Percentiles rank a stretch among this genome's conserved stretches.
Evolutionary conservation across 257 asterid species (phyloP).

Genomic region (Nicotiana benthamiana): DNA sequence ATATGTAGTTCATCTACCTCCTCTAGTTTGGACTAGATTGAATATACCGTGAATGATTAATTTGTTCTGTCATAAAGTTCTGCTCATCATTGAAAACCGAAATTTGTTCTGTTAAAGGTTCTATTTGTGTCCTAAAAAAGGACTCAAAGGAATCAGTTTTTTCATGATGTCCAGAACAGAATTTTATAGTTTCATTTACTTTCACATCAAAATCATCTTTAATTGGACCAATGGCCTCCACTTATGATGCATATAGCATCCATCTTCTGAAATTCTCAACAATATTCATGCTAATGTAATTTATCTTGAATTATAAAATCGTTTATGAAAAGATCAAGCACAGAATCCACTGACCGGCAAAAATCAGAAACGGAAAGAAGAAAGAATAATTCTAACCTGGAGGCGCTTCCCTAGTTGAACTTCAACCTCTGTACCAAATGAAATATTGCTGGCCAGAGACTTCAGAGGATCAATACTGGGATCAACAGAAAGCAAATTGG

Average conservation of each 20-base stretch:
- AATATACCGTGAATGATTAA: background rate
- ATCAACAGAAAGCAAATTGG: constrained; percentile 86
- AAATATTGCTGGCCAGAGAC: constrained; percentile 93
- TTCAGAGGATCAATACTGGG: constrained; percentile 94
- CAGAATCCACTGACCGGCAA: background rate
- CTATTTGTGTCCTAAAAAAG: background rate
- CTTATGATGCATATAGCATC: background rate
- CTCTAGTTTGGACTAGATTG: background rate
- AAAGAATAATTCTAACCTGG: constrained; percentile 45
- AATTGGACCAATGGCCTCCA: background rate
- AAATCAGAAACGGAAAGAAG: constrained; percentile 6
- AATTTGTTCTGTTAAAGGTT: background rate
- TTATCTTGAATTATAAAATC: background rate
- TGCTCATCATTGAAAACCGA: background rate
- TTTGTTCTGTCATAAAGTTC: background rate
- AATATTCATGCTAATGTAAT: background rate
- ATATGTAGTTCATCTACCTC: background rate
- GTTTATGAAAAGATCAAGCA: background rate
- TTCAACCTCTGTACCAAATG: constrained; percentile 97
- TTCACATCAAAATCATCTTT: constrained; percentile 5
- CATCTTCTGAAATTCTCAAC: background rate
- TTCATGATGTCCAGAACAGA: background rate
- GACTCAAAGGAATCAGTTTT: background rate
- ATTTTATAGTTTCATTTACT: background rate
- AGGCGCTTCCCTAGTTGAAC: constrained; percentile 97